Evolutionary conservation across 495 filamentous ascomycete genomes (phyloP), one percentile per base, ranked within the genome.

Genomic region (Penicillium tannophilum): DNA sequence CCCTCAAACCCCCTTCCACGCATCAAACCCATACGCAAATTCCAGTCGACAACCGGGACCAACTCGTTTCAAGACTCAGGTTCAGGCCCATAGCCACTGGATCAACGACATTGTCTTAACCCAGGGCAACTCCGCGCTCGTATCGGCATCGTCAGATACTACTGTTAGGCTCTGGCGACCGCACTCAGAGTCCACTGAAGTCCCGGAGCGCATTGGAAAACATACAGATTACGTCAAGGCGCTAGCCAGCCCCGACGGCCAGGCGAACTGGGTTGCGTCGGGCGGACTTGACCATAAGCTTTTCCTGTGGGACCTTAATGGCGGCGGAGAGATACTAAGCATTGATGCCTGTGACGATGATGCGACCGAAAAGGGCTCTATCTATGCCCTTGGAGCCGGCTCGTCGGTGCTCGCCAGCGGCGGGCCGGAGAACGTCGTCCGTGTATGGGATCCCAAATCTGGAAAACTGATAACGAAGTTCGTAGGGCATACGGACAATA

Each of bases 71-170:
- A 87, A 91, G 56, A 83, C 88, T 48, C 92, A 97, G 72, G 90
- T 93, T n/a, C 92, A 97, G 67, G 95, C 94, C 12, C 94, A 98
- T 71, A 98, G 93, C 28, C 93, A 98, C 73, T 98, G 94, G 94
- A 89, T 98, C 71, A 98, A 98, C 69, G 93, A 98, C 66, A 90
- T 98, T 58, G 85, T 87, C n/a, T 84, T 98, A 54, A 87, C 89
- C 28, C 83, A 92, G 64, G 85, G 88, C 50, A 90, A 96, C 69
- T 82, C 86, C 17, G 91, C 91, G 7, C 79, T 98, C 11, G 90
- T 97, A 8, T 96, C 95, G 11, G 93, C 92, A 20, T 98, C 94
- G 5, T 97, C 95, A 12, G 94, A 98, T 73, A 87, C 95, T 31
- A 93, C 90, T 10, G 93, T 98, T 49, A 91, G 95, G 72, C 79